Conservation (phyloP, 2,329 filamentous ascomycete species). For the Claviceps quebecensis region DNA sequence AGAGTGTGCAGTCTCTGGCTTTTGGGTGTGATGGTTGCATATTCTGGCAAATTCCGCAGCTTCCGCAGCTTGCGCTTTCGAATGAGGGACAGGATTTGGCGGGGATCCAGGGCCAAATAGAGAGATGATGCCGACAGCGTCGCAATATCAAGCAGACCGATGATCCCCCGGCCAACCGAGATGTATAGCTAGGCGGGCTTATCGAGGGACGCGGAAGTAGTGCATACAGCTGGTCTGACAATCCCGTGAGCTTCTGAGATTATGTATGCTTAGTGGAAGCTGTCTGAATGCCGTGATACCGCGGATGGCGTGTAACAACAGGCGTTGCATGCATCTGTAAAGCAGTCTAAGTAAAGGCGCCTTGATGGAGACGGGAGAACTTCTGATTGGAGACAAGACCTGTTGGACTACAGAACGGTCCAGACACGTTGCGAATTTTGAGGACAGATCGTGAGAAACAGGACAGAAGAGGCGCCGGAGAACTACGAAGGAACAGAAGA, state of each 20-base stretch:
- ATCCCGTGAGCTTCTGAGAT: background rate
- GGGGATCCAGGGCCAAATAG: constrained; percentile 1
- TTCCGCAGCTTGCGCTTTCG: constrained; percentile 3
- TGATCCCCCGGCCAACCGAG: background rate
- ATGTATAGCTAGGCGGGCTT: background rate
- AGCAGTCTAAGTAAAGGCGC: background rate
- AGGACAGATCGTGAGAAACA: background rate
- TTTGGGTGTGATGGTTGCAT: constrained; percentile 4
- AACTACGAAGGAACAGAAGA: background rate
- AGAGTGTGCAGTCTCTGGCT: constrained; percentile 3
- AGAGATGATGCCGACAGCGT: background rate
- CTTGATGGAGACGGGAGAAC: background rate
- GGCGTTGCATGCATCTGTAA: background rate
- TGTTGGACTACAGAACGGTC: background rate
- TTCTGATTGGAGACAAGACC: no score
- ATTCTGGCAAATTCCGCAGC: constrained; percentile 3
- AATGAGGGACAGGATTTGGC: background rate
- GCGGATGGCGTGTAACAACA: background rate
- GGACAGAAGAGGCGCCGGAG: background rate
- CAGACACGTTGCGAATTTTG: background rate
- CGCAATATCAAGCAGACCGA: background rate
- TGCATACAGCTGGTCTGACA: background rate
- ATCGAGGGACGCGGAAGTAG: background rate
- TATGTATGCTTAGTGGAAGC: background rate
- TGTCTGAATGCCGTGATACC: background rate